Percentiles rank a stretch among this genome's conserved stretches.
These are phyloP conservation scores for Pleurozium schreberi DNA, from an alignment of 225 moss, liverwort and hornwort species.

Conservation along the genomic window DNA sequence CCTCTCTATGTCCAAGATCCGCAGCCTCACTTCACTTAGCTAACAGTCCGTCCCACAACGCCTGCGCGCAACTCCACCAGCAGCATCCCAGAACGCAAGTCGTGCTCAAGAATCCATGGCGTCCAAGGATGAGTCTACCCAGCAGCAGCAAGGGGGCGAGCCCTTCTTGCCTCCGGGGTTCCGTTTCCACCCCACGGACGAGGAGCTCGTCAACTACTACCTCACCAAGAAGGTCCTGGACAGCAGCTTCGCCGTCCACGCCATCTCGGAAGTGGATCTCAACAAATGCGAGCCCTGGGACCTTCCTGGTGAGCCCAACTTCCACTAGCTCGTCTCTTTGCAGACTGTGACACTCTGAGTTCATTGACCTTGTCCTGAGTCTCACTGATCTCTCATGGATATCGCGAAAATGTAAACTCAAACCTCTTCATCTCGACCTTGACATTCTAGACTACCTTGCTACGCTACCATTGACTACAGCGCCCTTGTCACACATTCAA, in stretches of 20 bases:
- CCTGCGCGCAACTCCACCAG: not conserved
- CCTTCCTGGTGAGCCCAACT: constrained; percentile 24
- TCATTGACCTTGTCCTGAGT: not conserved
- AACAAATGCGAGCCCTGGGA: constrained; percentile 60
- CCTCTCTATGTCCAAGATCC: constrained; percentile 11
- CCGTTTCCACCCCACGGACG: constrained; percentile 48
- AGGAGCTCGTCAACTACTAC: constrained; percentile 47
- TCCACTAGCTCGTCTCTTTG: not conserved
- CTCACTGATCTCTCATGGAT: not conserved
- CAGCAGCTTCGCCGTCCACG: constrained; percentile 30
- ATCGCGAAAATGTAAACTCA: not conserved
- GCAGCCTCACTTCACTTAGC: not conserved
- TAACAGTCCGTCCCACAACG: constrained; percentile 13
- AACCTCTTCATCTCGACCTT: not conserved
- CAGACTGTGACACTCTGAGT: not conserved
- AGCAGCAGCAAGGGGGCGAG: constrained; percentile 2
- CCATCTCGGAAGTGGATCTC: constrained; percentile 48
- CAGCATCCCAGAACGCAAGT: not conserved
- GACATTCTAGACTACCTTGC: not conserved
- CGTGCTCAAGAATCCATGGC: constrained; percentile 11
- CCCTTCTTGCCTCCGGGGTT: constrained; percentile 43
- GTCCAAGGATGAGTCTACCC: constrained; percentile 7
- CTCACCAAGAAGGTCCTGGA: constrained; percentile 33
- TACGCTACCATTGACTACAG: not conserved
- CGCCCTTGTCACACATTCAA: not conserved